phyloP scores from a whole-genome alignment of 116 monocot species.

The Dioscorea cayenensis region DNA sequence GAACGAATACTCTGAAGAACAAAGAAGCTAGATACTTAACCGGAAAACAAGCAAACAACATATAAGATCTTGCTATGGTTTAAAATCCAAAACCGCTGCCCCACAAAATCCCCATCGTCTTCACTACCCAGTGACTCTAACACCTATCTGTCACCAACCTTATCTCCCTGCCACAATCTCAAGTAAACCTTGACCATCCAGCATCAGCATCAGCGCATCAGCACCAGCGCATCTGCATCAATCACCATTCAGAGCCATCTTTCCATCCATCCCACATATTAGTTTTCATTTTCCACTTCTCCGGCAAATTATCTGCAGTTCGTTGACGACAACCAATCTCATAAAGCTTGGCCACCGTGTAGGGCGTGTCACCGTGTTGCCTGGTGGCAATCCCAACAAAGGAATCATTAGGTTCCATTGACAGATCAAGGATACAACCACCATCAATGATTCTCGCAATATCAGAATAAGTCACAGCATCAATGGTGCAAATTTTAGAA shows the following conservation, averaged over 20 bases:
- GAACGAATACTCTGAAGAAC: too few relatives aligned
- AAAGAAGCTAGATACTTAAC: background rate
- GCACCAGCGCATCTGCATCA: too few relatives aligned
- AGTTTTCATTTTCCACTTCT: too few relatives aligned
- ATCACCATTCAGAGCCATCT: conserved; percentile 66
- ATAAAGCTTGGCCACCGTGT: conserved; percentile 70
- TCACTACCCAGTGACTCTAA: conserved; percentile 51
- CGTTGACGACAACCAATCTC: conserved; percentile 77
- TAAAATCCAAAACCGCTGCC: conserved; percentile 20
- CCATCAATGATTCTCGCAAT: conserved; percentile 86
- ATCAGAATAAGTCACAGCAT: conserved; percentile 83
- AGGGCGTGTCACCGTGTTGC: too few relatives aligned
- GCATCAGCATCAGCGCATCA: too few relatives aligned
- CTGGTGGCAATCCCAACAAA: conserved; percentile 79
- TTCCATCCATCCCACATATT: conserved; percentile 59
- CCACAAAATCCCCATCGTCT: conserved; percentile 46
- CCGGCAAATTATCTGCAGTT: conserved; percentile 90
- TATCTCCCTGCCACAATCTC: conserved; percentile 64
- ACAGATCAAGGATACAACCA: conserved; percentile 87
- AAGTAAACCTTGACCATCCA: conserved; percentile 47
- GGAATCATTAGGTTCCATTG: conserved; percentile 69
- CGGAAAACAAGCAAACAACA: background rate
- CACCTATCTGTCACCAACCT: conserved; percentile 48
- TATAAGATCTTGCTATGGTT: background rate
- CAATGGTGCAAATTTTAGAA: conserved; percentile 90